Percentiles rank a stretch among this genome's conserved stretches.
Conservation (phyloP, 2,329 filamentous ascomycete species). For the Graphiopsis chlorocephala region DNA sequence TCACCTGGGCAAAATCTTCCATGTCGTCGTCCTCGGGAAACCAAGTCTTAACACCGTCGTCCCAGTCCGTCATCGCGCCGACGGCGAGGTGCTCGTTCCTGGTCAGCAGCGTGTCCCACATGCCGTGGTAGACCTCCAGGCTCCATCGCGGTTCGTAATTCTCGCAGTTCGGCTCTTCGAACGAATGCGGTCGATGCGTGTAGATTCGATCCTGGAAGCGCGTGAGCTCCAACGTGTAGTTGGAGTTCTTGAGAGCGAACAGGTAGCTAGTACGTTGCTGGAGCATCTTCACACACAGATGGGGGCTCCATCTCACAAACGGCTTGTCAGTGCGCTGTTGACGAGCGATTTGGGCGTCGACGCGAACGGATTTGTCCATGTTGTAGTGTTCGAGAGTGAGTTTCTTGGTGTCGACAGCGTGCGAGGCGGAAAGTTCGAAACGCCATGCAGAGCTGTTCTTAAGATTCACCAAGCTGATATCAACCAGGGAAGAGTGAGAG, state of each 20-base stretch:
- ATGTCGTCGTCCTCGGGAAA: conserved; percentile 28
- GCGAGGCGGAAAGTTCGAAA: conserved; percentile 28
- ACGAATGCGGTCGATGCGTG: neutral
- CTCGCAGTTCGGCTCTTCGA: conserved; percentile 4
- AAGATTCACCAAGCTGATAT: conserved; percentile 29
- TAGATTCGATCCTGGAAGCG: conserved; percentile 29
- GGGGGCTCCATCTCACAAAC: conserved; percentile 23
- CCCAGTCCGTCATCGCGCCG: conserved; percentile 29
- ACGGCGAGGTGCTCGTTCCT: conserved; percentile 30
- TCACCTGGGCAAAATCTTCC: conserved; percentile 8
- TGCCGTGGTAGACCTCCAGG: conserved; percentile 28
- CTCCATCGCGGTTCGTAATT: conserved; percentile 31
- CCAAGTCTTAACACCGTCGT: conserved; percentile 28
- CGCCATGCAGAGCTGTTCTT: conserved; percentile 31
- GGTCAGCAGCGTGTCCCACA: conserved; percentile 31
- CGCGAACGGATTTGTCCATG: conserved; percentile 23
- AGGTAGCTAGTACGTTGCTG: conserved; percentile 29
- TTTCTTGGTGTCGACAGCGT: conserved; percentile 20
- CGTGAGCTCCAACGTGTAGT: conserved; percentile 31
- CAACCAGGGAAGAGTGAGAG: conserved; percentile 24
- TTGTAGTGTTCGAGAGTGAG: conserved; percentile 18
- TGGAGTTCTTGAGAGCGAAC: conserved; percentile 27
- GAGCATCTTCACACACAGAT: conserved; percentile 18
- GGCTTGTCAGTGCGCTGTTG: conserved; percentile 15
- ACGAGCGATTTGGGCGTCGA: conserved; percentile 18